These are phyloP conservation scores for Zopfia rhizophila DNA, from an alignment of 2,329 filamentous ascomycete species.

Conservation along the genomic window DNA sequence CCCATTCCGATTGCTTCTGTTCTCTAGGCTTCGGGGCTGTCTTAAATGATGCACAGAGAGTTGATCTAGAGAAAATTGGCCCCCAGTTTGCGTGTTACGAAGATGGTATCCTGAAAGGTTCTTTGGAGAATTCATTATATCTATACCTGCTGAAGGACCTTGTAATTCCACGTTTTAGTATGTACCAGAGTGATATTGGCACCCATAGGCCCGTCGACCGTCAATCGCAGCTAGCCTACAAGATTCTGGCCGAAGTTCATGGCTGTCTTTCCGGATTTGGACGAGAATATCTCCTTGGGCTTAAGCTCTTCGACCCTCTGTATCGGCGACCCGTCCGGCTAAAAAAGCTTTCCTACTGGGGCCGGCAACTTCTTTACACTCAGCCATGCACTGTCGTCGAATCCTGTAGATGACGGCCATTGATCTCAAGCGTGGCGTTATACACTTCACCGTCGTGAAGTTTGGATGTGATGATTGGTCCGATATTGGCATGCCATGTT, in stretches of 20 bases:
- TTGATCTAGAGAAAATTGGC: too few species aligned
- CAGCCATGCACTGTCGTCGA: conserved; percentile 41
- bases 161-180: too few species aligned
- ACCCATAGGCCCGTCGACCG: conserved; percentile 47
- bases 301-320: conserved; percentile 45
- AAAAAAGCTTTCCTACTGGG: conserved; percentile 48
- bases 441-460: conserved; percentile 66
- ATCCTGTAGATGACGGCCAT: conserved; percentile 25
- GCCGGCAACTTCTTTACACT: conserved; percentile 43
- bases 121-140: too few species aligned
- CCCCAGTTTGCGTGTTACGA: too few species aligned
- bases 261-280: conserved; percentile 59
- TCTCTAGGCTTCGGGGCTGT: too few species aligned
- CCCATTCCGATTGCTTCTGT: too few species aligned
- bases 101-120: too few species aligned
- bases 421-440: conserved; percentile 52
- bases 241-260: conserved; percentile 70
- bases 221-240: conserved; percentile 61
- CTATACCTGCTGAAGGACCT: too few species aligned
- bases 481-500: conserved; percentile 49
- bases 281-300: conserved; percentile 39
- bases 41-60: too few species aligned
- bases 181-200: conserved; percentile 61
- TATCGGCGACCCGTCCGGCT: conserved; percentile 59
- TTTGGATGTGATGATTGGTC: conserved; percentile 52